phyloP scores from a whole-genome alignment of 805 yeast genomes.

The Lachancea dasiensis region DNA sequence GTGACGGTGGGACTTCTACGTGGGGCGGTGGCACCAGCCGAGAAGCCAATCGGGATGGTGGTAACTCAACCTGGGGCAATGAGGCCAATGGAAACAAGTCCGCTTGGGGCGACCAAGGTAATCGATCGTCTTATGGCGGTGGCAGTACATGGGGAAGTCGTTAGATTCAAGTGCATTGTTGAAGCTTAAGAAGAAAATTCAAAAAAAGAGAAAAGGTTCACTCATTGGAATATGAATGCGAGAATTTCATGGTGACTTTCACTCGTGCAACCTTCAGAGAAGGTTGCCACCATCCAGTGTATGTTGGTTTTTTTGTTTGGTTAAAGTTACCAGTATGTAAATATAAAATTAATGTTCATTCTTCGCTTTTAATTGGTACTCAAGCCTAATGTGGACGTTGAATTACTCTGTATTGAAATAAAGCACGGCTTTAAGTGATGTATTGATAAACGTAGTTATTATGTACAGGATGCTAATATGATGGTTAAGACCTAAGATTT shows the following conservation, averaged over 20 bases:
- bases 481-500: not conserved
- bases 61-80: constrained; percentile 36
- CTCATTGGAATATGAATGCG: too few species aligned
- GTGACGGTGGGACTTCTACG: constrained; percentile 38
- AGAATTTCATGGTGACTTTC: too few species aligned
- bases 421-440: constrained; percentile 2
- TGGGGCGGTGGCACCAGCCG: constrained; percentile 31
- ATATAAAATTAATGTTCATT: constrained; percentile 3
- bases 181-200: not conserved
- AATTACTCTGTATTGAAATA: not conserved
- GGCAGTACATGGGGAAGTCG: constrained; percentile 32
- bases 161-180: constrained; percentile 6
- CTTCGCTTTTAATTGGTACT: too few species aligned
- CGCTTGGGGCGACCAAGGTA: constrained; percentile 36
- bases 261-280: too few species aligned
- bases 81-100: constrained; percentile 27
- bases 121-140: constrained; percentile 24
- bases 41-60: constrained; percentile 6
- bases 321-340: not conserved
- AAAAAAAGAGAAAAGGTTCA: too few species aligned
- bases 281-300: too few species aligned
- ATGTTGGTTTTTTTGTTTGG: too few species aligned
- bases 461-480: constrained; percentile 1
- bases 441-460: too few species aligned
- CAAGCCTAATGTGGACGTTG: not conserved